Conservation (phyloP, 805 yeast species). For the Torulaspora microellipsoides region DNA sequence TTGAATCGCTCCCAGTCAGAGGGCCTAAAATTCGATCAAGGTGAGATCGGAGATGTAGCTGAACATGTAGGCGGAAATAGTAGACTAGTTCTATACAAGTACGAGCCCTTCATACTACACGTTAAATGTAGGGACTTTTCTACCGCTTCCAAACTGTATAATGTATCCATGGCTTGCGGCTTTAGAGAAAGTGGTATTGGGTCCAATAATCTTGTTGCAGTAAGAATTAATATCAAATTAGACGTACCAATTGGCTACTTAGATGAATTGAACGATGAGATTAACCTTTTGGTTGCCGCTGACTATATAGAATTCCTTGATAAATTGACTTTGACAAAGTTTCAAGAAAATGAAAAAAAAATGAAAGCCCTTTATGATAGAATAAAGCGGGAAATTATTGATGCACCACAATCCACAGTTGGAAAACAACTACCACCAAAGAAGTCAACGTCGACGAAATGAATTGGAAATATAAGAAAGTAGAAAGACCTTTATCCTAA, state of each 20-base stretch:
- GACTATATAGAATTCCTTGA: constrained; percentile 51
- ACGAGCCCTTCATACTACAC: constrained; percentile 81
- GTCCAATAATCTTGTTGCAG: constrained; percentile 68
- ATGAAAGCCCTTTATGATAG: constrained; percentile 45
- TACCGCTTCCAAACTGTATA: constrained; percentile 58
- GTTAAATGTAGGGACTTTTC: constrained; percentile 65
- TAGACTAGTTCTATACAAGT: constrained; percentile 67
- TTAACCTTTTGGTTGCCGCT: constrained; percentile 45
- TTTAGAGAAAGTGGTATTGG: constrained; percentile 87
- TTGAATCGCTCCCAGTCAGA: constrained; percentile 26
- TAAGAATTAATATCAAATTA: constrained; percentile 60
- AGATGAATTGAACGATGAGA: constrained; percentile 27
- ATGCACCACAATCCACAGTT: neutral
- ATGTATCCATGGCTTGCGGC: constrained; percentile 77
- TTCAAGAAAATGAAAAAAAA: constrained; percentile 58
- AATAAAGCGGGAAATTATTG: constrained; percentile 36
- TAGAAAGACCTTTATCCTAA: no score
- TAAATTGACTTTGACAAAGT: constrained; percentile 55
- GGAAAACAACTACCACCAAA: no score
- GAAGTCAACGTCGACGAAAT: no score
- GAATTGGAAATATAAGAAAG: no score
- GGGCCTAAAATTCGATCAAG: constrained; percentile 22
- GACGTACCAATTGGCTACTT: constrained; percentile 73
- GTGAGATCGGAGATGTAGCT: constrained; percentile 1
- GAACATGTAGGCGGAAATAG: constrained; percentile 22